Base-by-base conservation (phyloP, 1,139 yeast species). In the Hanseniaspora uvarum region DNA sequence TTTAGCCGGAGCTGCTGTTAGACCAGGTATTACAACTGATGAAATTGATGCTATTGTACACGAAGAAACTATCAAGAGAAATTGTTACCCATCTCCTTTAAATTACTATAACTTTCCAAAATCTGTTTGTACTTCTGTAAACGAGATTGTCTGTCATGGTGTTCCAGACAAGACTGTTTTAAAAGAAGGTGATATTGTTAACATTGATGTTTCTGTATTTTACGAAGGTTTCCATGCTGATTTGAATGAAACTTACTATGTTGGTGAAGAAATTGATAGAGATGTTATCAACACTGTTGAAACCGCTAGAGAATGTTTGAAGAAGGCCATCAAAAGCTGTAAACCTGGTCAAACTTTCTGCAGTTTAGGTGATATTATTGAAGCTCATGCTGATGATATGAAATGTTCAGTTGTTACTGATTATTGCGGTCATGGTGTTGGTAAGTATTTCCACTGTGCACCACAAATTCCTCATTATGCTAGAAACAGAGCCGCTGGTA, bases 121-220 rank as follows among this genome's bases (percentile, higher is more conserved):
- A 68, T 82, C 94, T 33, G 78, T 87, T 46, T 94, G 98, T 71
- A 87, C 96, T 1, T 87, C 96, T 6, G 81, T 94, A 43, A 89
- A 94, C 68, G 98, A 92, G 71, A 82, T 88, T 56, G 86, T 92
- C 58, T 92, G 99, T 68, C 99, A 92, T 68, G 99, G 99, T 60
- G 86, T 92, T 57, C 98, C 98, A 26, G 98, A 94, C 68, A 77
- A 85, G 70, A 78, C 89, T 55, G 80, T 80, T 40, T 74, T 94
- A 58, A 72, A 86, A 66, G 97, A 92, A 62, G 98, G 99, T 53
- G 99, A 94, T 67, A 92, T 94, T 60, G 76, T 94, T 59, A 94
- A 94, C 67, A 72, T 94, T 60, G 99, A 94, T 67, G 87, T 94
- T 50, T 77, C 96, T 4, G 69, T 94, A 55, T 92, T 77, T 71